These are phyloP conservation scores for Fraxinus dipetala DNA, from an alignment of 305 asterid species.

Conservation along the genomic window DNA sequence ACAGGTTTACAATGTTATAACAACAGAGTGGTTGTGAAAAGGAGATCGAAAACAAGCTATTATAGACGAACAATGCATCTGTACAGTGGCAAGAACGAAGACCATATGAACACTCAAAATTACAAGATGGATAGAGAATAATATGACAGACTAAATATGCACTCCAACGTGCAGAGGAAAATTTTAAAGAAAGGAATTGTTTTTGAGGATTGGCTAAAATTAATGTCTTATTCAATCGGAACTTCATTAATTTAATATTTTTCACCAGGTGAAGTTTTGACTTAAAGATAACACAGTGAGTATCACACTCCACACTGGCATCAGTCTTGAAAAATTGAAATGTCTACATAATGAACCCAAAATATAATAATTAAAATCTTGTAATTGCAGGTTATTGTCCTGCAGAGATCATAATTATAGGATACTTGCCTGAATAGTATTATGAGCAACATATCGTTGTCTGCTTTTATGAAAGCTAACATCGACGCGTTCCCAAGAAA, in stretches of 20 bases:
- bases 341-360: neutral
- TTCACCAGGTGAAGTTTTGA: neutral
- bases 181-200: neutral
- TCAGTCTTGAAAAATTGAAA: neutral
- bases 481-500: constrained; percentile 85
- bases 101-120: neutral
- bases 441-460: constrained; percentile 82
- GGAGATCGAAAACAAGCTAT: neutral
- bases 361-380: neutral
- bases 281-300: neutral
- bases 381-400: neutral
- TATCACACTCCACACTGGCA: neutral
- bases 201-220: neutral
- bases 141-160: neutral
- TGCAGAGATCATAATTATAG: neutral
- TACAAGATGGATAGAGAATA: neutral
- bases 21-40: neutral
- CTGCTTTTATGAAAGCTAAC: constrained; percentile 88
- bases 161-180: neutral
- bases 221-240: neutral
- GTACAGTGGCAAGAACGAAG: neutral
- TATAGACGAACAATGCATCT: neutral
- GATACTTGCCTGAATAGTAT: constrained; percentile 64
- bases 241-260: neutral
- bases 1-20: neutral